These are phyloP conservation scores for Fomitopsis betulina DNA, from an alignment of 1,284 basidiomycete species.

Conservation along the genomic window DNA sequence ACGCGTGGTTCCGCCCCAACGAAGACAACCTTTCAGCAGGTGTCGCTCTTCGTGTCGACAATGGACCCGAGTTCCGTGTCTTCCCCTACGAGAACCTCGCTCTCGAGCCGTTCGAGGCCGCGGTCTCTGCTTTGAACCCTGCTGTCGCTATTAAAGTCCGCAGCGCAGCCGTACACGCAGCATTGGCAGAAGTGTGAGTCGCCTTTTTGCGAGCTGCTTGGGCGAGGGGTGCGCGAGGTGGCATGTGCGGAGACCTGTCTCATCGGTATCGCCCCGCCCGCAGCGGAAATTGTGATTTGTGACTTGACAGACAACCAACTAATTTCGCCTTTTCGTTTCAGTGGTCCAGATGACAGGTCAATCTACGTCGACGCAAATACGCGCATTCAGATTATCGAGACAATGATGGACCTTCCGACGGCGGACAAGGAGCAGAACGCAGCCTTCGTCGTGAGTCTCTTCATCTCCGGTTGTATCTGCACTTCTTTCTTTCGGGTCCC, in stretches of 20 bases:
- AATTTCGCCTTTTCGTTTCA: slow-evolving; percentile 17
- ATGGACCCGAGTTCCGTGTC: slow-evolving; percentile 50
- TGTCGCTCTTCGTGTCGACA: slow-evolving; percentile 60
- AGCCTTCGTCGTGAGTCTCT: slow-evolving; percentile 67
- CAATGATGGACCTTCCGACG: slow-evolving; percentile 63
- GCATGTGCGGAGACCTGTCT: not conserved
- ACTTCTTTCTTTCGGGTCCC: not conserved
- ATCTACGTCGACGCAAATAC: slow-evolving; percentile 68
- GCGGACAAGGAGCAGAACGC: slow-evolving; percentile 84
- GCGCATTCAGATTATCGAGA: slow-evolving; percentile 67
- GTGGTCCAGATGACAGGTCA: slow-evolving; percentile 45
- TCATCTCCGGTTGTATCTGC: not conserved
- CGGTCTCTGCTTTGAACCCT: slow-evolving; percentile 71
- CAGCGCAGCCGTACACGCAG: slow-evolving; percentile 75
- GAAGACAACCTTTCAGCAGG: slow-evolving; percentile 50
- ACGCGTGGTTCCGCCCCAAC: slow-evolving; percentile 54
- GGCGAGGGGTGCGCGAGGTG: not conserved
- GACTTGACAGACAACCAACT: not conserved
- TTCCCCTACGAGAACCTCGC: slow-evolving; percentile 70
- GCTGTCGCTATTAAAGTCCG: slow-evolving; percentile 80
- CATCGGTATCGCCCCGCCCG: not conserved
- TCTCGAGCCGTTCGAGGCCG: slow-evolving; percentile 68
- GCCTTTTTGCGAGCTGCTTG: not conserved
- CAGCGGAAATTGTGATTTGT: not conserved
- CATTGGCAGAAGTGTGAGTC: slow-evolving; percentile 66